phyloP scores from a whole-genome alignment of 2,329 filamentous ascomycete species.

The Cylindrodendrum hubeiense region DNA sequence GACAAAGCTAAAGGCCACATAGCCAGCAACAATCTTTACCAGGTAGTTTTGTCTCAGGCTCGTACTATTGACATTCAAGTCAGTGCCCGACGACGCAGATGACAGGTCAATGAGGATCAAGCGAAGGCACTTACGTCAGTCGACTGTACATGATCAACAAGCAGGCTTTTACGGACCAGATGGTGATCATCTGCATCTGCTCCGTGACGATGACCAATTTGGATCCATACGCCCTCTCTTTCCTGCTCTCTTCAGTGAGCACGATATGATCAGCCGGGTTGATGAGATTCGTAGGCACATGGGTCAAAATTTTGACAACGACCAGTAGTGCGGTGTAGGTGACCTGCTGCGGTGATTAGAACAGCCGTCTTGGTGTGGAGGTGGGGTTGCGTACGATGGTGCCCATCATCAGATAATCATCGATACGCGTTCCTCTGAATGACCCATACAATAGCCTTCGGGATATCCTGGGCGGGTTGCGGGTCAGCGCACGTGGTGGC shows the following conservation, averaged over 20 bases:
- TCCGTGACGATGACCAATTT: slow-evolving; percentile 73
- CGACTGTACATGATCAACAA: slow-evolving; percentile 67
- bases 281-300: slow-evolving; percentile 69
- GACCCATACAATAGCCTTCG: slow-evolving; percentile 56
- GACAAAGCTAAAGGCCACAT: slow-evolving; percentile 56
- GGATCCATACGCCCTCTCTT: slow-evolving; percentile 64
- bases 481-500: too few relatives aligned
- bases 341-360: slow-evolving; percentile 8
- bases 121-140: slow-evolving; percentile 56
- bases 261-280: slow-evolving; percentile 56
- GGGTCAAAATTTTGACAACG: slow-evolving; percentile 37
- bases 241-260: slow-evolving; percentile 59
- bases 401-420: slow-evolving; percentile 68
- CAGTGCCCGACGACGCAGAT: slow-evolving; percentile 39
- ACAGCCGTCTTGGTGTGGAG: background rate
- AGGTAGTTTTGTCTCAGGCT: slow-evolving; percentile 53
- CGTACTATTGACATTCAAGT: slow-evolving; percentile 41
- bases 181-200: slow-evolving; percentile 69
- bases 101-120: too few relatives aligned
- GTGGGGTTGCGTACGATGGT: slow-evolving; percentile 55
- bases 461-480: slow-evolving; percentile 48
- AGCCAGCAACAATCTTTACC: slow-evolving; percentile 60
- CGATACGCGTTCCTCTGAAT: slow-evolving; percentile 60
- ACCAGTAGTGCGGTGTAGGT: slow-evolving; percentile 37
- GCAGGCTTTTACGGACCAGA: slow-evolving; percentile 66